Conservation (phyloP, 2,329 filamentous ascomycete genomes). For the Ambrosiella cleistominuta region DNA sequence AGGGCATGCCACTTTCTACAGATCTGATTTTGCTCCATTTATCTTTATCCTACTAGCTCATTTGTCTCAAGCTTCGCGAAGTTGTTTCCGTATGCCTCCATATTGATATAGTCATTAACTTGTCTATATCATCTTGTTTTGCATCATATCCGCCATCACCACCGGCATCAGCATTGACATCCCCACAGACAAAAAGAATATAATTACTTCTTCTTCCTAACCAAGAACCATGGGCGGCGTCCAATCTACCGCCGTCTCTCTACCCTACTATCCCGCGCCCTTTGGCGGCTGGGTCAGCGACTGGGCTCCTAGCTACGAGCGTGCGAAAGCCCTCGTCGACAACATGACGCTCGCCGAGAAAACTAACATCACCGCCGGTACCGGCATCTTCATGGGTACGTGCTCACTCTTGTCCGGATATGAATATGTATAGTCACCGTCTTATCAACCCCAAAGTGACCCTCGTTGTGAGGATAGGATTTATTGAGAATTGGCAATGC, state of each 20-base stretch:
- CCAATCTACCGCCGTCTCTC: constrained; percentile 20
- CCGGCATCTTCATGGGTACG: constrained; percentile 51
- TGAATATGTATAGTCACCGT: too few species aligned
- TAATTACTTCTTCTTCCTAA: neutral
- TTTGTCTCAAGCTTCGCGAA: too few species aligned
- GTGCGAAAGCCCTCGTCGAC: constrained; percentile 49
- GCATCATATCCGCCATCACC: too few species aligned
- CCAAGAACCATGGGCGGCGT: constrained; percentile 3
- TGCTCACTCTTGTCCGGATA: neutral
- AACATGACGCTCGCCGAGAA: constrained; percentile 70
- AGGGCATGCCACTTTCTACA: too few species aligned
- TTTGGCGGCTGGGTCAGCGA: constrained; percentile 51
- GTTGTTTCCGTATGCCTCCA: too few species aligned
- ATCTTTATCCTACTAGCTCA: too few species aligned
- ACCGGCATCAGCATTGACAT: too few species aligned
- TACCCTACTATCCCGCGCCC: constrained; percentile 56
- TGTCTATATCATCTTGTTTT: neutral
- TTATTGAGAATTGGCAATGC: too few species aligned
- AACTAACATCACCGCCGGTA: constrained; percentile 57
- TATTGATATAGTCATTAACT: neutral
- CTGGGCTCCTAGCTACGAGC: constrained; percentile 54
- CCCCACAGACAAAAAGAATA: too few species aligned
- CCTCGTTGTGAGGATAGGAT: too few species aligned
- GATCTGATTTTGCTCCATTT: too few species aligned
- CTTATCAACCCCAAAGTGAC: too few species aligned